phyloP scores from a whole-genome alignment of 1,139 yeast genomes.

The Blastobotrys indianensis region DNA sequence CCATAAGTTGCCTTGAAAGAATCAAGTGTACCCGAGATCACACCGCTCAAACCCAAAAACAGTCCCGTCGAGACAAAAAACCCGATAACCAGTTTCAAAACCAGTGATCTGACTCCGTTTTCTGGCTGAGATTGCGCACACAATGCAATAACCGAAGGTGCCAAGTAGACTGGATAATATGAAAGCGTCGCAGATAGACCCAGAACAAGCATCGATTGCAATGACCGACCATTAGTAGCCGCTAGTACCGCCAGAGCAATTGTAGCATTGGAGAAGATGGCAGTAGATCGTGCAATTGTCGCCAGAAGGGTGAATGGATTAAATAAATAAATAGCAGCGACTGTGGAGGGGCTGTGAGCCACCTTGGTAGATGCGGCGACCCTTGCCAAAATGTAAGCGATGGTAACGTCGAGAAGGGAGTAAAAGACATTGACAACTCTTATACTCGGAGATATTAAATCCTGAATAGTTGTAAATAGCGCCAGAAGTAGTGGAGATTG shows the following conservation, averaged over 20 bases:
- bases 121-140: background rate
- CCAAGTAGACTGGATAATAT: constrained; percentile 48
- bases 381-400: constrained; percentile 39
- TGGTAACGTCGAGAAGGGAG: constrained; percentile 38
- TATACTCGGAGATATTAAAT: constrained; percentile 19
- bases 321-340: constrained; percentile 57
- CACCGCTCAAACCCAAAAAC: constrained; percentile 40
- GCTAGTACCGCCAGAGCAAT: constrained; percentile 49
- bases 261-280: constrained; percentile 53
- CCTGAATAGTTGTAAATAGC: constrained; percentile 40
- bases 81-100: constrained; percentile 17
- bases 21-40: constrained; percentile 42
- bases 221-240: constrained; percentile 37
- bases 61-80: constrained; percentile 25
- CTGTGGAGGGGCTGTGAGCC: constrained; percentile 22
- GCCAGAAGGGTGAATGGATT: constrained; percentile 75
- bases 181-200: constrained; percentile 63
- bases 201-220: constrained; percentile 48
- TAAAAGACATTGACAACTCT: constrained; percentile 33
- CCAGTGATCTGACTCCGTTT: background rate
- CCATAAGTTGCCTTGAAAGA: constrained; percentile 62
- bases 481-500: constrained; percentile 68
- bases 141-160: constrained; percentile 22
- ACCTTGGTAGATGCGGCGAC: constrained; percentile 31
- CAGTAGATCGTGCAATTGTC: constrained; percentile 64